Conservation (phyloP, 228 moss, liverwort and hornwort species). For the Sphagnum magellanicum region DNA sequence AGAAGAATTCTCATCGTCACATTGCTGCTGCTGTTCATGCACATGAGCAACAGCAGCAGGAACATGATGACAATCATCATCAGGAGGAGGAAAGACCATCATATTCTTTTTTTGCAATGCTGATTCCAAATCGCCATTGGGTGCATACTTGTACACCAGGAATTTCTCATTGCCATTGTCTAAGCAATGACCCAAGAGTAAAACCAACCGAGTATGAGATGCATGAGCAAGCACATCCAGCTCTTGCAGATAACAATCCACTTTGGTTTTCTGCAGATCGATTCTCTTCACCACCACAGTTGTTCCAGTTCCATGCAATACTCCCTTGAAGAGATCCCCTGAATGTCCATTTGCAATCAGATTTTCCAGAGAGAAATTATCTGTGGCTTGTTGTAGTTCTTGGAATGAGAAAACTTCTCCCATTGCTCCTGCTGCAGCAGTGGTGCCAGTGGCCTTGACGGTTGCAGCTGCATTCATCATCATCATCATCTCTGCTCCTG, state of each 20-base stretch:
- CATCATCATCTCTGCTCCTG: slow-evolving; percentile 24
- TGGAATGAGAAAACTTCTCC: slow-evolving; percentile 73
- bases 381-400: slow-evolving; percentile 79
- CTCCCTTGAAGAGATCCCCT: slow-evolving; percentile 76
- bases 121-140: slow-evolving; percentile 74
- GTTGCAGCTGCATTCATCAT: background rate
- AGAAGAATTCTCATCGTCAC: too few species aligned
- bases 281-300: slow-evolving; percentile 81
- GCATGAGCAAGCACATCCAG: slow-evolving; percentile 78
- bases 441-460: slow-evolving; percentile 12
- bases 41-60: too few species aligned
- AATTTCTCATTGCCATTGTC: slow-evolving; percentile 93
- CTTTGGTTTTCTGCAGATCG: slow-evolving; percentile 59
- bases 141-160: slow-evolving; percentile 78
- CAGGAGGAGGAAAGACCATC: slow-evolving; percentile 33
- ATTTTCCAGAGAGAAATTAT: slow-evolving; percentile 57
- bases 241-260: slow-evolving; percentile 80
- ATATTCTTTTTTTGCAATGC: slow-evolving; percentile 81
- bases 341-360: slow-evolving; percentile 73
- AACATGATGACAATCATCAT: slow-evolving; percentile 25
- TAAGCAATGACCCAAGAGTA: slow-evolving; percentile 79
- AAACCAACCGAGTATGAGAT: slow-evolving; percentile 56
- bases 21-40: too few species aligned
- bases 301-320: slow-evolving; percentile 54
- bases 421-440: slow-evolving; percentile 48